These are phyloP conservation scores for Didymella lethalis DNA, from an alignment of 2,329 filamentous ascomycete genomes.

Conservation along the genomic window DNA sequence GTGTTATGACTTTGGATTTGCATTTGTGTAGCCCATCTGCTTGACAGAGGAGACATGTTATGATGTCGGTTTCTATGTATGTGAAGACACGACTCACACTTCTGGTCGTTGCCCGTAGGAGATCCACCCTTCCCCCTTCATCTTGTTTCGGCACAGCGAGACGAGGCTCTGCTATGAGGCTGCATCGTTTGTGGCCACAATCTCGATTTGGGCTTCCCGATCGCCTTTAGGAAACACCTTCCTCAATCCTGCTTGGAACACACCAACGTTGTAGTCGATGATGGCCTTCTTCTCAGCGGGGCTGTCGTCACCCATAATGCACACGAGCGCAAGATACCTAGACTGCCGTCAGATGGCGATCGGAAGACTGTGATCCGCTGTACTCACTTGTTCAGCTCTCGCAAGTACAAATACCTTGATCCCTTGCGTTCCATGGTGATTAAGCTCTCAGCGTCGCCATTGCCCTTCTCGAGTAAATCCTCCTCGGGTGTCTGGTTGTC, in stretches of 20 bases:
- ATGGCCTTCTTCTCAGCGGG: constrained; percentile 83
- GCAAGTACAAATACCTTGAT: constrained; percentile 68
- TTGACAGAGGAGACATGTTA: background rate
- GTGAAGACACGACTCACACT: background rate
- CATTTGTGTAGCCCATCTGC: background rate
- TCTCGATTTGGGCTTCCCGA: constrained; percentile 37
- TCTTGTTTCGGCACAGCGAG: background rate
- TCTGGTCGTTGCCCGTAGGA: background rate
- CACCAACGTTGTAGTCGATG: constrained; percentile 87
- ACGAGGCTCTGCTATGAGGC: constrained; percentile 16
- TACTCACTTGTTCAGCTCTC: constrained; percentile 71
- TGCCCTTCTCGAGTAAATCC: constrained; percentile 52
- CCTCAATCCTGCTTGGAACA: constrained; percentile 78
- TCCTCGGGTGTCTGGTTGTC: constrained; percentile 28
- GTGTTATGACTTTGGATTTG: background rate
- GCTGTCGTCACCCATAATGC: constrained; percentile 83
- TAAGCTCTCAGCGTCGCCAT: constrained; percentile 67
- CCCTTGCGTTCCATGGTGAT: constrained; percentile 67
- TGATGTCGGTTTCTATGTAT: background rate
- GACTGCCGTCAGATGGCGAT: constrained; percentile 11
- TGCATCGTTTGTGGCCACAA: constrained; percentile 31
- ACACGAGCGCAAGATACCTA: constrained; percentile 80
- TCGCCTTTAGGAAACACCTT: constrained; percentile 72
- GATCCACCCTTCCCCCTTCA: background rate
- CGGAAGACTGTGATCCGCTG: background rate